Percentiles rank a stretch among this genome's conserved stretches.
phyloP scores from a whole-genome alignment of 1,139 yeast genomes.

The Candida sp. region DNA sequence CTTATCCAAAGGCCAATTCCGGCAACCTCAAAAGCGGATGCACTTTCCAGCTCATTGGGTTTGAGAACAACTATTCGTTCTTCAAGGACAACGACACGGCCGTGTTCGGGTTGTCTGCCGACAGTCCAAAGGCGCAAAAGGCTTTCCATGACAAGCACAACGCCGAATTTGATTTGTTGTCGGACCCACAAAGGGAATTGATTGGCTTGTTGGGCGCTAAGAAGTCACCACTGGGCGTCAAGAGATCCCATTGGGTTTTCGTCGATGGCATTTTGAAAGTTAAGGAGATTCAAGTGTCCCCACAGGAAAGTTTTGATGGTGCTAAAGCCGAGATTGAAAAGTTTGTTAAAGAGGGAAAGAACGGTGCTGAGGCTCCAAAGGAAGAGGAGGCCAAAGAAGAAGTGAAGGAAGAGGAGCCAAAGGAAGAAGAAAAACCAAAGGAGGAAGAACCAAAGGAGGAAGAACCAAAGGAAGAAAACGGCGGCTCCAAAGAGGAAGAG shows the following conservation, averaged over 20 bases:
- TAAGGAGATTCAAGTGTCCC: constrained; percentile 72
- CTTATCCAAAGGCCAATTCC: constrained; percentile 93
- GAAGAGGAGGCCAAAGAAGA: constrained; percentile 12
- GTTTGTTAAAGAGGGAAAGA: constrained; percentile 20
- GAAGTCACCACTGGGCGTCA: constrained; percentile 76
- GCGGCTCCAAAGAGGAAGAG: not conserved
- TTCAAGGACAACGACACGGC: constrained; percentile 54
- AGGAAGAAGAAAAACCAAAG: constrained; percentile 3
- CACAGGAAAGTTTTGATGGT: constrained; percentile 71
- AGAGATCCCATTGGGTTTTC: constrained; percentile 91
- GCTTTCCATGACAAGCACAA: constrained; percentile 73
- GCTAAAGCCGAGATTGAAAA: constrained; percentile 61
- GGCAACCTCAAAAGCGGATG: constrained; percentile 67
- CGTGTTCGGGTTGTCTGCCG: constrained; percentile 76
- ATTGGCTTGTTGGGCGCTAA: constrained; percentile 83
- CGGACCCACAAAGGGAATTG: constrained; percentile 75
- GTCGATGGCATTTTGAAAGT: constrained; percentile 72
- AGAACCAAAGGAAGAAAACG: constrained; percentile 2
- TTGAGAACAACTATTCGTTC: constrained; percentile 65
- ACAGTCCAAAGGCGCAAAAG: constrained; percentile 74
- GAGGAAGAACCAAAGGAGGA: constrained; percentile 7
- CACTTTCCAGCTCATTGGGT: constrained; percentile 92
- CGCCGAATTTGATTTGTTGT: constrained; percentile 72
- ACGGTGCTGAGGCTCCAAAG: constrained; percentile 12
- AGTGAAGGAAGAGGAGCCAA: constrained; percentile 10